phyloP scores from a whole-genome alignment of 164 flowering plant species.

The Umbilicus rupestris region DNA sequence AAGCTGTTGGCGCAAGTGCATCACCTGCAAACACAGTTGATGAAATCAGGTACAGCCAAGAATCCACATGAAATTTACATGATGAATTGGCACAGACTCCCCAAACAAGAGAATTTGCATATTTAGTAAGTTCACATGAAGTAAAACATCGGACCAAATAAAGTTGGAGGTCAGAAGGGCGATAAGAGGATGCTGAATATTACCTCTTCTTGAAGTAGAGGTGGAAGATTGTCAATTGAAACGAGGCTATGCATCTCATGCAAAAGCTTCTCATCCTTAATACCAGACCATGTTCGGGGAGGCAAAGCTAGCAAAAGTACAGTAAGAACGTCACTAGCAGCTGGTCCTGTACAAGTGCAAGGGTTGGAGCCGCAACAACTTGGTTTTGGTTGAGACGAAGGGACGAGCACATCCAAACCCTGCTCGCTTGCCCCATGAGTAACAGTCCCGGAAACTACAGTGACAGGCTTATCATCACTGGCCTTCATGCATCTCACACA shows the following conservation, averaged over 20 bases:
- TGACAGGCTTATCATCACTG: constrained; percentile 41
- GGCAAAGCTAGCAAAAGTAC: constrained; percentile 77
- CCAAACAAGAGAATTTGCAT: not conserved
- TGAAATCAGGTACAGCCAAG: not conserved
- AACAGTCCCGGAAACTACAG: constrained; percentile 62
- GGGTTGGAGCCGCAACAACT: constrained; percentile 29
- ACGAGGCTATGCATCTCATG: constrained; percentile 40
- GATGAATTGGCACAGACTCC: not conserved
- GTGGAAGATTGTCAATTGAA: constrained; percentile 51
- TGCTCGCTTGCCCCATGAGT: constrained; percentile 39
- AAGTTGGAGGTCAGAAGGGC: not conserved
- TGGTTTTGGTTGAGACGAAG: constrained; percentile 26
- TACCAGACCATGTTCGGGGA: constrained; percentile 65
- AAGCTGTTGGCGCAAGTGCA: constrained; percentile 51
- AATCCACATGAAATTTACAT: not conserved
- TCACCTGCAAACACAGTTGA: constrained; percentile 27
- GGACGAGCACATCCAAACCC: constrained; percentile 66
- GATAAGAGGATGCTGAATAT: not conserved
- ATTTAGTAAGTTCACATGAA: too few species aligned
- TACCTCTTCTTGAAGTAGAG: constrained; percentile 88
- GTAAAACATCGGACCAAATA: not conserved
- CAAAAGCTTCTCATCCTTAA: constrained; percentile 48
- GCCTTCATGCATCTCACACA: constrained; percentile 45
- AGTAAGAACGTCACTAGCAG: constrained; percentile 59
- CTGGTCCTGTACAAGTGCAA: constrained; percentile 46